Base-by-base conservation (phyloP, 2,329 filamentous ascomycete genomes). In the Neofusicoccum parvum region DNA sequence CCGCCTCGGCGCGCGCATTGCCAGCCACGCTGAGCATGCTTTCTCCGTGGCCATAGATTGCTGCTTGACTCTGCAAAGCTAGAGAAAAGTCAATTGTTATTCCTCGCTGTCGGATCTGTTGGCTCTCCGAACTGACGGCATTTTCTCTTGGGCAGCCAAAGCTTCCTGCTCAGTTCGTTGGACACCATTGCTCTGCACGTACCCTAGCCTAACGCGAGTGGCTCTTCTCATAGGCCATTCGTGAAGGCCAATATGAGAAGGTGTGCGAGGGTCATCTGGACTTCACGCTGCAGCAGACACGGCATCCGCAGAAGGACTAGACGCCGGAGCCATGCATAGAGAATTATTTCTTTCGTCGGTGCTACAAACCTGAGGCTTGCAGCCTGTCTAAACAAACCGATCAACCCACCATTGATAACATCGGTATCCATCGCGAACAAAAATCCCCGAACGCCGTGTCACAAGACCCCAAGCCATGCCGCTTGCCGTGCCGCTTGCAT, bases 341-440 rank as follows among this genome's bases (percentile, higher is more conserved):
- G 5, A 32, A 36, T 36, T 36, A 48, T 60, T 60, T 15, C 56
- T 45, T 46, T 43, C 39, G 15, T 46, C 39, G 34, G 34, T 59
- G 54, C 54, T 58, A 32, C 54, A 45, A 12, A 20, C 41, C 15
- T 46, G 15, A 45, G 14, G 39, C 54, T 48, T 36, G 27, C 41
- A 60, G 43, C 56, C 43, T 48, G 3, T 60, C 43, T 60, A 60
- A 37, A 10, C 20, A 17, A 14, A 7, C n/a, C 11, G 23, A 14
- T 23, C 53, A 34, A 46, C 27, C 39, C 41, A 4, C 5, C 17
- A 39, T 15, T 58, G 34, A 34, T 9, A 58, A 32, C 39, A 45
- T 45, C 53, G 53, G 53, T 60, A 60, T 60, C 32, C 56, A 36
- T 60, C n/a, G 43, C 27, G 43, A 60, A 48, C 6, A 37, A 20